These are phyloP conservation scores for Paraphaeosphaeria minitans DNA, from an alignment of 2,329 filamentous ascomycete genomes.

Conservation along the genomic window DNA sequence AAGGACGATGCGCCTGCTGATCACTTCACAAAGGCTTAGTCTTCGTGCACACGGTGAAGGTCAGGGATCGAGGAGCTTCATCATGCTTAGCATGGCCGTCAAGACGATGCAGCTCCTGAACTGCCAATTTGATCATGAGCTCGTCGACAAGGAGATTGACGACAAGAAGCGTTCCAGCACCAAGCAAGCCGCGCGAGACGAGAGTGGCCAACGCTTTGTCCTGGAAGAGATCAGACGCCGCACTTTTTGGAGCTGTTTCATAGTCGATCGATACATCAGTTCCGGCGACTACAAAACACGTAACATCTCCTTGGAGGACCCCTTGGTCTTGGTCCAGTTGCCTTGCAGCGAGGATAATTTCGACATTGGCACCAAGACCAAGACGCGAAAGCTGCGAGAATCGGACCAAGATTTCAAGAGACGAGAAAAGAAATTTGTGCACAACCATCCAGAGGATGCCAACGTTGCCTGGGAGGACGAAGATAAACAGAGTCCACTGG, in stretches of 20 bases:
- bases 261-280: conserved; percentile 71
- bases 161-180: conserved; percentile 43
- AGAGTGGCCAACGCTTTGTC: conserved; percentile 54
- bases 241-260: conserved; percentile 76
- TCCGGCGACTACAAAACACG: conserved; percentile 66
- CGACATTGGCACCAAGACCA: conserved; percentile 59
- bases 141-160: conserved; percentile 22
- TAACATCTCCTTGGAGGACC: conserved; percentile 63
- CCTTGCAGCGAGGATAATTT: conserved; percentile 70
- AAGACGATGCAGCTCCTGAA: conserved; percentile 59
- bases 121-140: conserved; percentile 35
- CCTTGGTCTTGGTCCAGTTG: conserved; percentile 68
- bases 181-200: neutral
- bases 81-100: conserved; percentile 65
- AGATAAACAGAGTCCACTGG: conserved; percentile 53
- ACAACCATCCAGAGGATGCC: conserved; percentile 15
- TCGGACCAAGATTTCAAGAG: conserved; percentile 2
- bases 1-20: neutral
- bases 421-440: neutral
- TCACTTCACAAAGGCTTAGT: conserved; percentile 52
- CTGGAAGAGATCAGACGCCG: conserved; percentile 68
- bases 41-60: conserved; percentile 74
- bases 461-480: conserved; percentile 55
- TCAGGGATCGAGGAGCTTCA: conserved; percentile 66
- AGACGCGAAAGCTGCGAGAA: conserved; percentile 37